Conservation (phyloP, 805 yeast genomes). For the Pichia paraexigua region DNA sequence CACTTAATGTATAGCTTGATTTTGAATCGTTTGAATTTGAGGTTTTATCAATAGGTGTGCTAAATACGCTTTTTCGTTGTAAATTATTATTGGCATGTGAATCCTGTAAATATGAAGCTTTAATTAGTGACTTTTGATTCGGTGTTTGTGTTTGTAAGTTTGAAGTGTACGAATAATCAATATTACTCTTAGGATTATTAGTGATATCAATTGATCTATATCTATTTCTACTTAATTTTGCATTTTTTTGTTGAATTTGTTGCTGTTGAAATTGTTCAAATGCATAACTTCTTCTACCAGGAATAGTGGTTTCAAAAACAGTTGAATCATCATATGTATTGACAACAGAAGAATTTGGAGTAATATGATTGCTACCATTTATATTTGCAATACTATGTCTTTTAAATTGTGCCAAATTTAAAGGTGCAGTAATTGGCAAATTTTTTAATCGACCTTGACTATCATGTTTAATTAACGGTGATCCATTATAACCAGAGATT, state of each 20-base stretch:
- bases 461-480: not conserved
- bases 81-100: not conserved
- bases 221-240: not conserved
- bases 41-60: not conserved
- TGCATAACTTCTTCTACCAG: not conserved
- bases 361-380: conserved; percentile 1
- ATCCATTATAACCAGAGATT: not conserved
- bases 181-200: not conserved
- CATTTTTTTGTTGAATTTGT: not conserved
- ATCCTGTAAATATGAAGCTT: not conserved
- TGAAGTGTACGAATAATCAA: not conserved
- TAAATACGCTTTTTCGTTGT: not conserved
- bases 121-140: not conserved
- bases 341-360: conserved; percentile 12
- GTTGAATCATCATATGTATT: conserved; percentile 24
- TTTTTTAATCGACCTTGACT: not conserved
- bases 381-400: conserved; percentile 18
- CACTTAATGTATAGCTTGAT: not conserved
- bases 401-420: conserved; percentile 12
- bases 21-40: not conserved
- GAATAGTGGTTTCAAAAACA: conserved; percentile 21
- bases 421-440: not conserved
- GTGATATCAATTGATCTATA: not conserved
- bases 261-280: not conserved
- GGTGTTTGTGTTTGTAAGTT: not conserved